phyloP scores from a whole-genome alignment of 768 basidiomycete species.

The Lactifluus piperatus region DNA sequence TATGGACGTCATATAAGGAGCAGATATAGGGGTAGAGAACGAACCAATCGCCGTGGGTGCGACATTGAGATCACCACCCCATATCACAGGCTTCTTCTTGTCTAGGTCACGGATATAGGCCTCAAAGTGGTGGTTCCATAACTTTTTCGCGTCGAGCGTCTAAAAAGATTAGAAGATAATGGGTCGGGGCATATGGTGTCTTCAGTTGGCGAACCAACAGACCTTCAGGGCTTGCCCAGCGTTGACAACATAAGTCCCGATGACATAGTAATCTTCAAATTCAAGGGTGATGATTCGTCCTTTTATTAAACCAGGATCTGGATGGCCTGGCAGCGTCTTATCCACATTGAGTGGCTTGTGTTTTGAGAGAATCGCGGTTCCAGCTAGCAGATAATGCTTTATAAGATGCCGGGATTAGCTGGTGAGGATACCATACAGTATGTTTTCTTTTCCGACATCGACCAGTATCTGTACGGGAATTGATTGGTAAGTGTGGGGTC shows the following conservation, averaged over 20 bases:
- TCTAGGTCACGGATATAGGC: slow-evolving; percentile 64
- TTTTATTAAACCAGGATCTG: slow-evolving; percentile 52
- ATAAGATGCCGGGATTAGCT: background rate
- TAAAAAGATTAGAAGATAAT: slow-evolving; percentile 24
- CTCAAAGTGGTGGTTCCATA: slow-evolving; percentile 75
- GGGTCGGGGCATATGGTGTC: background rate
- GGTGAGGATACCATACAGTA: slow-evolving; percentile 43
- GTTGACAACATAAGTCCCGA: slow-evolving; percentile 81
- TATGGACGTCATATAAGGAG: slow-evolving; percentile 22
- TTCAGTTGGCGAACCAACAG: background rate
- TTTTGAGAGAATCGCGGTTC: slow-evolving; percentile 77
- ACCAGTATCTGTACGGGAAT: slow-evolving; percentile 71
- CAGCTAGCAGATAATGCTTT: slow-evolving; percentile 39
- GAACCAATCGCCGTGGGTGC: slow-evolving; percentile 68
- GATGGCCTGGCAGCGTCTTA: slow-evolving; percentile 67
- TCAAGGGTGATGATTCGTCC: slow-evolving; percentile 80
- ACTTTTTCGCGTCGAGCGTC: slow-evolving; percentile 69
- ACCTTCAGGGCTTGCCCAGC: slow-evolving; percentile 67
- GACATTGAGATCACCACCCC: slow-evolving; percentile 84
- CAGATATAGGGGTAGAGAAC: background rate
- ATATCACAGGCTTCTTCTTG: slow-evolving; percentile 75
- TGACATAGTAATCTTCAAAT: slow-evolving; percentile 56
- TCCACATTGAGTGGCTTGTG: slow-evolving; percentile 56
- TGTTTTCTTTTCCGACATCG: slow-evolving; percentile 67
- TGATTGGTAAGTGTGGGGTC: slow-evolving; percentile 47